Evolutionary conservation across 129 eudicot species (phyloP).

Genomic region (Helichrysum umbraculigerum): DNA sequence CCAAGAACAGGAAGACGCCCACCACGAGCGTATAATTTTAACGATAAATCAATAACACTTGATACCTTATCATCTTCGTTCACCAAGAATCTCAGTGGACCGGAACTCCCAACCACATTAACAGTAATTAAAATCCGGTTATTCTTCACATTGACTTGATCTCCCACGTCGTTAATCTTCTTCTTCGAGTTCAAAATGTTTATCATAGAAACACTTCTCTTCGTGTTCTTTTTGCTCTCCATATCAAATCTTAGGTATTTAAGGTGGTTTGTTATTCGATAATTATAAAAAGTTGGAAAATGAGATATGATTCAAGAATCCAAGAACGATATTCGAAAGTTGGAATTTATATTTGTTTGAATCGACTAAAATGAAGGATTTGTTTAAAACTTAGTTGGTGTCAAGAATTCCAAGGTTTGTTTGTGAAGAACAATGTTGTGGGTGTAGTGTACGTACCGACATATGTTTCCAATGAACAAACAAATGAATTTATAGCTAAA

Average conservation of each 20-base stretch:
- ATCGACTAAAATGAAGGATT: not conserved
- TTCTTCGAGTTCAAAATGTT: constrained; percentile 10
- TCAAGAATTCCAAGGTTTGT: constrained; percentile 31
- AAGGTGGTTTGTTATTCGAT: not conserved
- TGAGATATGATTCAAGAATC: constrained; percentile 21
- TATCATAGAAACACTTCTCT: constrained; percentile 16
- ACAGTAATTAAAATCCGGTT: constrained; percentile 50
- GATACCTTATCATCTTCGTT: constrained; percentile 44
- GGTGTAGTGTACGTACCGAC: not conserved
- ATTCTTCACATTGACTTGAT: constrained; percentile 8
- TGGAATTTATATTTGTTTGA: constrained; percentile 12
- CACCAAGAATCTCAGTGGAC: constrained; percentile 57
- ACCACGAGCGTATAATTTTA: constrained; percentile 54
- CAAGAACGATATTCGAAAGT: constrained; percentile 8
- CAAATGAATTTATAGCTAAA: constrained; percentile 20
- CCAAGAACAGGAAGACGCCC: constrained; percentile 65
- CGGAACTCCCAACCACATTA: constrained; percentile 62
- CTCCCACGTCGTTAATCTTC: constrained; percentile 9
- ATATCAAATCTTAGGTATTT: constrained; percentile 10
- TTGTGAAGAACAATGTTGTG: constrained; percentile 30
- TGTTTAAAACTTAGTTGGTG: not conserved
- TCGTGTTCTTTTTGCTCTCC: constrained; percentile 1
- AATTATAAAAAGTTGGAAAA: not conserved
- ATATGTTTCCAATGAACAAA: not conserved
- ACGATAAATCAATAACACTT: constrained; percentile 41